Percentiles rank a stretch among this genome's conserved stretches.
Conservation (phyloP, 169 alveolate genomes). For the Cryptosporidium viatorum region DNA sequence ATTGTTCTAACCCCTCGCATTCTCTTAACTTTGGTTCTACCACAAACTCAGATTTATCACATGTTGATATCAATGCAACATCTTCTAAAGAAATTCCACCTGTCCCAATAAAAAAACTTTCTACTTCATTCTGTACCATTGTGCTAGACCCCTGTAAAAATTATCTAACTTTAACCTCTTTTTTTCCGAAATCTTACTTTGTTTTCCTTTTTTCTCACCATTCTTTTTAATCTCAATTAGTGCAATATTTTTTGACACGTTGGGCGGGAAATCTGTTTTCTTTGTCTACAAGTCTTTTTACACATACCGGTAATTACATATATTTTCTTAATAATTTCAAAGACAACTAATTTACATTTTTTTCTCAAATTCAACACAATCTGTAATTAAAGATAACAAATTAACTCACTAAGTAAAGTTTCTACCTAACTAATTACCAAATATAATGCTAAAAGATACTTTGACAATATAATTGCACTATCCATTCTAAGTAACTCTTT, state of each 20-base stretch:
- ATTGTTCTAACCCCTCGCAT: background rate
- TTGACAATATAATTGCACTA: no score
- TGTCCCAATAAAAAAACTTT: conserved; percentile 21
- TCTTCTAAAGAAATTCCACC: conserved; percentile 32
- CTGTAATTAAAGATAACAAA: no score
- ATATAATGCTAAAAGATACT: no score
- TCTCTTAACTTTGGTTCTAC: conserved; percentile 45
- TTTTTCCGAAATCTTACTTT: background rate
- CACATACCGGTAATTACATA: background rate
- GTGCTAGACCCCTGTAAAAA: background rate
- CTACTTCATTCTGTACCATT: background rate
- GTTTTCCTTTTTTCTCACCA: background rate
- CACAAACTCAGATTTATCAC: conserved; percentile 21
- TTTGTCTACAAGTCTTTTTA: background rate
- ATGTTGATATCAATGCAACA: conserved; percentile 36
- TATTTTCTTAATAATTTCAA: no score
- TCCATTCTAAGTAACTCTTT: no score
- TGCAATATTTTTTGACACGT: conserved; percentile 8
- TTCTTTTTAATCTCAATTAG: background rate
- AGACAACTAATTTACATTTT: no score
- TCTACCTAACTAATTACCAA: no score
- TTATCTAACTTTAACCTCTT: background rate
- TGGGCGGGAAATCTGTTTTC: background rate
- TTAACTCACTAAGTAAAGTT: no score
- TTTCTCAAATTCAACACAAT: no score